Percentiles rank a stretch among this genome's conserved stretches.
Evolutionary conservation across 176 grass and related monocot genomes (phyloP).

Genomic region (Cenchrus americanus): DNA sequence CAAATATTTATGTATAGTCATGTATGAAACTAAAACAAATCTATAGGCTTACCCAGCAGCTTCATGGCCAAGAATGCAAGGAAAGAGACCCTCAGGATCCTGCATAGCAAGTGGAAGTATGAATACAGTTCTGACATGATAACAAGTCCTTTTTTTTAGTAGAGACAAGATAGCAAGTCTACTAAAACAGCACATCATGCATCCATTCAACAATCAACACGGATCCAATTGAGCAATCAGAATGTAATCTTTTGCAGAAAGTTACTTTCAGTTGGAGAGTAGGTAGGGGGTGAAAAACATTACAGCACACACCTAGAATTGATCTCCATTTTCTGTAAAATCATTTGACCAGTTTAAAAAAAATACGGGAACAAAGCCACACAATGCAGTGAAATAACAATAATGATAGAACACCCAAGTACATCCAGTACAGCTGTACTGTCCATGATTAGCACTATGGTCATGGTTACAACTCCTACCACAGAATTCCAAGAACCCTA

Average conservation of each 20-base stretch:
- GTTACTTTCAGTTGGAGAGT: neutral
- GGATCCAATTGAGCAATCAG: neutral
- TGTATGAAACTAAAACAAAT: neutral
- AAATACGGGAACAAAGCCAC: no score
- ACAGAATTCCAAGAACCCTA: constrained; percentile 34
- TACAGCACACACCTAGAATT: neutral
- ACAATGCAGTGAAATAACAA: neutral
- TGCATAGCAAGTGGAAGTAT: constrained; percentile 39
- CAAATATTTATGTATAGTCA: neutral
- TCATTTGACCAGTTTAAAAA: neutral
- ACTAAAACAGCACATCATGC: neutral
- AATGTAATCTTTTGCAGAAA: neutral
- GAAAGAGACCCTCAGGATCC: constrained; percentile 99
- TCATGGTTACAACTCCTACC: neutral
- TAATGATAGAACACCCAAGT: neutral
- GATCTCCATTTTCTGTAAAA: neutral
- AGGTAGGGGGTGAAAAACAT: neutral
- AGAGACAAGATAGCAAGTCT: neutral
- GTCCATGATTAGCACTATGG: neutral
- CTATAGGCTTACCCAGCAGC: constrained; percentile 72
- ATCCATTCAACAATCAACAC: neutral
- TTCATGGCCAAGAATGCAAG: constrained; percentile 98
- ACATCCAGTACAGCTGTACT: neutral
- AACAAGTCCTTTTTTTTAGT: no score
- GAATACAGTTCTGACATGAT: constrained; percentile 2